phyloP scores from a whole-genome alignment of 75 land plant species.

The Sequoia sempervirens region DNA sequence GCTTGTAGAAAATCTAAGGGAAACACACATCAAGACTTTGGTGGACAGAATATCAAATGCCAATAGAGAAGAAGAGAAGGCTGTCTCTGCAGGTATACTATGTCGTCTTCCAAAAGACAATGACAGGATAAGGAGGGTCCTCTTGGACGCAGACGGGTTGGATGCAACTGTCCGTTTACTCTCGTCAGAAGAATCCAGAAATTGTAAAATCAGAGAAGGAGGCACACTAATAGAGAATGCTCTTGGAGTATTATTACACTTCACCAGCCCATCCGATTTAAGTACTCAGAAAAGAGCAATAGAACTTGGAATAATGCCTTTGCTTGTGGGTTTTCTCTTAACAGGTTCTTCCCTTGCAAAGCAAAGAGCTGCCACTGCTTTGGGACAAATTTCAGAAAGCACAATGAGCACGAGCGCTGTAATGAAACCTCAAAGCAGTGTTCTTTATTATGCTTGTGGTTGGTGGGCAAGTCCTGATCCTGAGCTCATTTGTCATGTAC shows the following conservation, averaged over 20 bases:
- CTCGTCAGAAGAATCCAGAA: constrained; percentile 6
- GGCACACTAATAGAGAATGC: constrained; percentile 5
- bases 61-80: constrained; percentile 7
- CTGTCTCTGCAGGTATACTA: constrained; percentile 7
- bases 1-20: constrained; percentile 4
- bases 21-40: constrained; percentile 7
- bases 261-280: constrained; percentile 3
- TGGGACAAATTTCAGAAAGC: constrained; percentile 1
- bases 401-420: background rate
- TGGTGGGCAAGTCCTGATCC: constrained; percentile 8
- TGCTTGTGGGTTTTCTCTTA: constrained; percentile 7
- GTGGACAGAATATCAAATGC: constrained; percentile 7
- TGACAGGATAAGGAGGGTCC: background rate
- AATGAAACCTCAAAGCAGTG: background rate
- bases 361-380: constrained; percentile 1
- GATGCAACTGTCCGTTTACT: constrained; percentile 4
- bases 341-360: constrained; percentile 9
- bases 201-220: background rate
- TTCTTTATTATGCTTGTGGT: background rate
- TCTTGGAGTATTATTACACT: constrained; percentile 7
- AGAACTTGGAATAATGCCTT: constrained; percentile 1
- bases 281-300: background rate
- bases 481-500: constrained; percentile 3
- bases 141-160: background rate
- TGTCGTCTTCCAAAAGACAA: constrained; percentile 1